These are phyloP conservation scores for Dactylellina leptospora DNA, from an alignment of 2,329 filamentous ascomycete genomes.

Conservation along the genomic window DNA sequence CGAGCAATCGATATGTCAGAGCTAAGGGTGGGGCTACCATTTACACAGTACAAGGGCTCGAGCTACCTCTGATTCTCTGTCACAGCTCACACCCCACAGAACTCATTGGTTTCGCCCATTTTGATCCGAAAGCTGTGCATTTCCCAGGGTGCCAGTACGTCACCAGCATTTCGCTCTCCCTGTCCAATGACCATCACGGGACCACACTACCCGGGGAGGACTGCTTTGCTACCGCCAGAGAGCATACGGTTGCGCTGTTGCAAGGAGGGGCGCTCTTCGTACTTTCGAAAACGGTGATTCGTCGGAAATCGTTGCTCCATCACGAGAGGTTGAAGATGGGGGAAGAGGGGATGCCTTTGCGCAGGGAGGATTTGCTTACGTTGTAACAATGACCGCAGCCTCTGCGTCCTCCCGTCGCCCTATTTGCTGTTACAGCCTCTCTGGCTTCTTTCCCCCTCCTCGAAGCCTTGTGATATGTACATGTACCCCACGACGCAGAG, in stretches of 20 bases:
- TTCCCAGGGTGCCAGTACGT: conserved; percentile 45
- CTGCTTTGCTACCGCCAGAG: neutral
- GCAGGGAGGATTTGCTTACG: conserved; percentile 12
- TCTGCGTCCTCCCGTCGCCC: conserved; percentile 21
- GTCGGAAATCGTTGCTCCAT: conserved; percentile 9
- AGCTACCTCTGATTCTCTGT: conserved; percentile 6
- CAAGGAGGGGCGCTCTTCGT: conserved; percentile 11
- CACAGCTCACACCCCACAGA: conserved; percentile 25
- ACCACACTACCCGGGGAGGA: conserved; percentile 21
- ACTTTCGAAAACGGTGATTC: conserved; percentile 34
- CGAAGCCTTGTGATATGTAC: conserved; percentile 25
- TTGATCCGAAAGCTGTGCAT: conserved; percentile 31
- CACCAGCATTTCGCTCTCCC: conserved; percentile 34
- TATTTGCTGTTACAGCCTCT: conserved; percentile 11
- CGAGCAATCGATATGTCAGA: conserved; percentile 10
- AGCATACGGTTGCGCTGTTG: conserved; percentile 20
- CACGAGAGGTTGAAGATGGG: too few species aligned
- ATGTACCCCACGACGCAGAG: conserved; percentile 26
- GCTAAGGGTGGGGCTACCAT: conserved; percentile 22
- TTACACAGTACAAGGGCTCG: conserved; percentile 8
- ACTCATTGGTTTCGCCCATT: conserved; percentile 24
- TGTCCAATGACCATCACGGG: conserved; percentile 50
- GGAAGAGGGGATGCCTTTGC: neutral
- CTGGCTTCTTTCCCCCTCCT: conserved; percentile 1
- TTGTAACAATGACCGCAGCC: conserved; percentile 31